phyloP scores from a whole-genome alignment of 2,329 filamentous ascomycete species.

The Colletotrichum orbiculare region DNA sequence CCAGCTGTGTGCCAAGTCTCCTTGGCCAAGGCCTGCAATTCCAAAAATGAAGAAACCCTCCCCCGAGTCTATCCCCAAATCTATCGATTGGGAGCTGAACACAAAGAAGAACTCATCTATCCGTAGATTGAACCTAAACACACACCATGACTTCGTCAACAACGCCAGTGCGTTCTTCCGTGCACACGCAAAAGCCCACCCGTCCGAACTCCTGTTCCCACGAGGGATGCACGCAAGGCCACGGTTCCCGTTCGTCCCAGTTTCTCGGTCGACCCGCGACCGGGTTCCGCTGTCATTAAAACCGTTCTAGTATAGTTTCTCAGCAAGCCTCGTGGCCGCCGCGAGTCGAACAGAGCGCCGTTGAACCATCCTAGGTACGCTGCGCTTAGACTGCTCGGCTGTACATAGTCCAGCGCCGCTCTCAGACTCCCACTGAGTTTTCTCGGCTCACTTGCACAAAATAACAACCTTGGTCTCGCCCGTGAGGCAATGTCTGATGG shows the following conservation, averaged over 20 bases:
- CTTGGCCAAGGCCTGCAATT: too few relatives aligned
- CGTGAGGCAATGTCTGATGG: not conserved
- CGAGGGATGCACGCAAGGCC: not conserved
- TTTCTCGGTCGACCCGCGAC: conserved; percentile 24
- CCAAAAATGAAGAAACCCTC: too few relatives aligned
- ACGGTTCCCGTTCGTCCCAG: conserved; percentile 8
- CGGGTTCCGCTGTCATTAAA: conserved; percentile 29
- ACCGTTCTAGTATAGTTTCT: not conserved
- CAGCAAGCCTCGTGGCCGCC: not conserved
- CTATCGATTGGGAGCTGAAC: too few relatives aligned
- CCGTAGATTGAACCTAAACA: too few relatives aligned
- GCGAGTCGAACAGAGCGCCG: not conserved
- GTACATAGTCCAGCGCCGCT: conserved; percentile 6
- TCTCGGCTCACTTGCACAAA: conserved; percentile 1
- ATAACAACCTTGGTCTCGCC: conserved; percentile 2
- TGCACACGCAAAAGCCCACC: not conserved
- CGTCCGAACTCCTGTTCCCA: conserved; percentile 14
- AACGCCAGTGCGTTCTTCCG: not conserved
- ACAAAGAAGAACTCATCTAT: too few relatives aligned
- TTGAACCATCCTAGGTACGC: not conserved
- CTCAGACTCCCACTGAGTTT: conserved; percentile 3
- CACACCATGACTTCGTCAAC: too few relatives aligned
- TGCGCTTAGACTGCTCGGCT: too few relatives aligned
- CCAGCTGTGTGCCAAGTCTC: too few relatives aligned
- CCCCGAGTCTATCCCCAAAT: too few relatives aligned